These are phyloP conservation scores for Endotrypanum monterogeii DNA, from an alignment of 208 protist species.

Conservation along the genomic window DNA sequence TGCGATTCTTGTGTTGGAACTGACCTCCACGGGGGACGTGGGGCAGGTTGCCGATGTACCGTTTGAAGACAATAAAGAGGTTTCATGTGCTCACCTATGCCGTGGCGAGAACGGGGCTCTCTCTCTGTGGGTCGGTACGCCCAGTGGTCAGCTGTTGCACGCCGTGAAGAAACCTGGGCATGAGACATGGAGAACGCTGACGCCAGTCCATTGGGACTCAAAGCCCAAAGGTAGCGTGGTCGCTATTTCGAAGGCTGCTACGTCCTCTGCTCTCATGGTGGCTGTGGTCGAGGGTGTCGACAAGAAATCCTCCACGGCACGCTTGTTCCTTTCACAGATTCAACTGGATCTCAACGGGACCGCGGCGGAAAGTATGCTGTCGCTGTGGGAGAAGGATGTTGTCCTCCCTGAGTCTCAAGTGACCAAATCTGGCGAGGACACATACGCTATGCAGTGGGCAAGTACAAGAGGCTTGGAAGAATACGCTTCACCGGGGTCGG, in stretches of 20 bases:
- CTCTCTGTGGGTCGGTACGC: conserved; percentile 17
- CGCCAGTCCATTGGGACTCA: conserved; percentile 11
- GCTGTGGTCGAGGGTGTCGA: conserved; percentile 1
- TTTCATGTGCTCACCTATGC: conserved; percentile 28
- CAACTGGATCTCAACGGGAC: conserved; percentile 1
- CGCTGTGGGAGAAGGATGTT: conserved; percentile 2
- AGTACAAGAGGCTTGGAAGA: too few relatives aligned
- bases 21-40: background rate
- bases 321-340: conserved; percentile 1
- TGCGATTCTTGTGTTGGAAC: conserved; percentile 10
- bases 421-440: background rate
- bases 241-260: conserved; percentile 15
- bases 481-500: background rate
- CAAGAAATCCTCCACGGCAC: background rate
- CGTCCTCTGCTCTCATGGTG: background rate
- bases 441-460: background rate
- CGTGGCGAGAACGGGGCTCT: background rate
- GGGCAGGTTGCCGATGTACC: background rate
- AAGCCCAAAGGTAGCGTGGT: conserved; percentile 13
- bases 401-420: background rate
- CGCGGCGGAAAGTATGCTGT: background rate
- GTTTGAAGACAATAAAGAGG: background rate
- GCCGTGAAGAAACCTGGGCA: background rate
- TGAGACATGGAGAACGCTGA: conserved; percentile 12
- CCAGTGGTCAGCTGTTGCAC: conserved; percentile 12